Evolutionary conservation across 805 yeast genomes (phyloP).

Genomic region (Myxozyma vanderwaltii): DNA sequence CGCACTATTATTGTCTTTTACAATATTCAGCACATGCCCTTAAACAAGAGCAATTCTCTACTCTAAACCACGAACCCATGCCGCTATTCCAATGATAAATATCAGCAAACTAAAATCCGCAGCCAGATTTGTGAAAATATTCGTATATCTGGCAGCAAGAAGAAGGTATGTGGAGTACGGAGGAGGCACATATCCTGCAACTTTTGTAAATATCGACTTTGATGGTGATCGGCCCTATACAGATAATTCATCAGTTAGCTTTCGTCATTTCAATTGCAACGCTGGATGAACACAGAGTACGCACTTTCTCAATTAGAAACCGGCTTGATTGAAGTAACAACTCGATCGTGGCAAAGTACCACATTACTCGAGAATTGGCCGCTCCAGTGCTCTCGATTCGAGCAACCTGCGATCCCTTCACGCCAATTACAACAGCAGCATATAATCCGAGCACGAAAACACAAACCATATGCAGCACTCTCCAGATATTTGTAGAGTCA

Average conservation of each 20-base stretch:
- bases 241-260: not conserved
- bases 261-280: too few species aligned
- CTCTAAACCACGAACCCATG: conserved; percentile 22
- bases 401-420: conserved; percentile 20
- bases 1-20: too few species aligned
- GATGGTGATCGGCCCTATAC: conserved; percentile 35
- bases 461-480: conserved; percentile 5
- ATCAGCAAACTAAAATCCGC: conserved; percentile 31
- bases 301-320: conserved; percentile 29
- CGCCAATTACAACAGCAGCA: conserved; percentile 10
- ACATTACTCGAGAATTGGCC: conserved; percentile 12
- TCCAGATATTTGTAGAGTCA: conserved; percentile 15
- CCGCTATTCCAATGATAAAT: conserved; percentile 27
- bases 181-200: conserved; percentile 32
- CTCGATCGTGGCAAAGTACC: conserved; percentile 29
- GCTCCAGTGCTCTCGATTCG: conserved; percentile 19
- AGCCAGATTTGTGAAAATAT: conserved; percentile 28
- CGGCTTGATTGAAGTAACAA: conserved; percentile 25
- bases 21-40: too few species aligned
- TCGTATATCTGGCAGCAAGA: conserved; percentile 33
- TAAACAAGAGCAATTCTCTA: not conserved
- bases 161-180: conserved; percentile 34
- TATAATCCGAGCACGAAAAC: conserved; percentile 20
- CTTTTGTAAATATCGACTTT: conserved; percentile 31
- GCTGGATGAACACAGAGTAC: too few species aligned